A percentile compares a stretch with the other conserved stretches of the same genome.
Evolutionary conservation across 2,329 filamentous ascomycete genomes (phyloP).

Genomic region (Conoideocrella luteorostrata): DNA sequence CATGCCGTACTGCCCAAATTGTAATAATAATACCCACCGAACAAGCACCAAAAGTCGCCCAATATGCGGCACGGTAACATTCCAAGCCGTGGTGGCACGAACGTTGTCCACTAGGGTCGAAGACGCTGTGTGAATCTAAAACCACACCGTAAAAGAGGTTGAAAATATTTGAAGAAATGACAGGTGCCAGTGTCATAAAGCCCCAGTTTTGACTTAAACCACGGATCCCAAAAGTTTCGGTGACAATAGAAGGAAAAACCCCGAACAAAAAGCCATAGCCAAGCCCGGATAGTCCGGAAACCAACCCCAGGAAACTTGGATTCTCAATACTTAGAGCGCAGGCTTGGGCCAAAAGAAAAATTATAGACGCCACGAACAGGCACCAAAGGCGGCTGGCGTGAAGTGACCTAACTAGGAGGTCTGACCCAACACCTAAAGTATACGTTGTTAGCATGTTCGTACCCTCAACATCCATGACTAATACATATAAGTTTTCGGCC

Average conservation of each 20-base stretch:
- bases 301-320: conserved; percentile 67
- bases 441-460: background rate
- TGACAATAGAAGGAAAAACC: conserved; percentile 82
- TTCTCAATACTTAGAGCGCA: conserved; percentile 69
- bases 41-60: conserved; percentile 68
- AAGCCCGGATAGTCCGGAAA: conserved; percentile 79
- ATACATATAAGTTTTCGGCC: too few species aligned
- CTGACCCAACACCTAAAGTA: conserved; percentile 70
- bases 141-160: conserved; percentile 84
- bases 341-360: conserved; percentile 77
- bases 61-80: conserved; percentile 79
- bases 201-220: conserved; percentile 96
- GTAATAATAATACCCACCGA: conserved; percentile 61
- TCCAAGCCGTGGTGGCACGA: conserved; percentile 69
- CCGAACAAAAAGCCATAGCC: conserved; percentile 93
- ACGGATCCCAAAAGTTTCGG: conserved; percentile 84
- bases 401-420: conserved; percentile 77
- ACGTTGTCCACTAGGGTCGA: conserved; percentile 62
- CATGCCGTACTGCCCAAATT: conserved; percentile 62
- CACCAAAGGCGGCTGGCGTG: conserved; percentile 87
- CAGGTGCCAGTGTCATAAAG: conserved; percentile 83
- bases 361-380: conserved; percentile 65
- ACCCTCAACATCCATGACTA: background rate
- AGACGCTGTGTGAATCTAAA: conserved; percentile 71
- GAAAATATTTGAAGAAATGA: conserved; percentile 83